These are phyloP conservation scores for Aspergillus caelatus DNA, from an alignment of 2,329 filamentous ascomycete species.

Conservation along the genomic window DNA sequence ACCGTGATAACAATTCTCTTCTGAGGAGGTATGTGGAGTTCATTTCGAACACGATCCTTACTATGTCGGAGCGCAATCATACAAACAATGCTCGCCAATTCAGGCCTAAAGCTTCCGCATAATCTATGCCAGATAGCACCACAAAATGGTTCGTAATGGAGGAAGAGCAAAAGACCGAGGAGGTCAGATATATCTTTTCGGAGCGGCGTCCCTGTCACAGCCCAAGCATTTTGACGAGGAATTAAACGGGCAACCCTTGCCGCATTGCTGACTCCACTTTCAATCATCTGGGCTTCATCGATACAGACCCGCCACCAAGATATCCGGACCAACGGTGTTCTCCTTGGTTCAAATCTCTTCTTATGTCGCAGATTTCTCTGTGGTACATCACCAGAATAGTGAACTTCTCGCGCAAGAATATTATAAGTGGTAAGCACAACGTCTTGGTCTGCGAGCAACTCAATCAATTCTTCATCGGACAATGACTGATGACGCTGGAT, in stretches of 20 bases:
- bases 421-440: conserved; percentile 67
- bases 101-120: conserved; percentile 59
- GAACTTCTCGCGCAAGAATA: conserved; percentile 76
- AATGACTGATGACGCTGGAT: conserved; percentile 43
- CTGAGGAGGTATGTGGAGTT: conserved; percentile 78
- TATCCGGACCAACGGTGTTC: conserved; percentile 77
- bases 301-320: conserved; percentile 83
- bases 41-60: conserved; percentile 76
- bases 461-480: conserved; percentile 46
- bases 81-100: conserved; percentile 71
- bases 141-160: conserved; percentile 76
- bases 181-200: conserved; percentile 78
- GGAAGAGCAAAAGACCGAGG: conserved; percentile 77
- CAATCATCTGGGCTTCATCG: conserved; percentile 82
- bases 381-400: conserved; percentile 72
- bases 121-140: conserved; percentile 71
- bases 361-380: conserved; percentile 68
- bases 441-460: conserved; percentile 53
- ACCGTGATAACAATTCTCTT: conserved; percentile 85
- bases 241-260: conserved; percentile 78
- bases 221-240: conserved; percentile 86
- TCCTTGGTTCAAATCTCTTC: conserved; percentile 66
- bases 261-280: conserved; percentile 81
- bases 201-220: conserved; percentile 86
- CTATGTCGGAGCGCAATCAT: conserved; percentile 79